These are phyloP conservation scores for Leonotis leonurus DNA, from an alignment of 257 asterid species.

Conservation along the genomic window DNA sequence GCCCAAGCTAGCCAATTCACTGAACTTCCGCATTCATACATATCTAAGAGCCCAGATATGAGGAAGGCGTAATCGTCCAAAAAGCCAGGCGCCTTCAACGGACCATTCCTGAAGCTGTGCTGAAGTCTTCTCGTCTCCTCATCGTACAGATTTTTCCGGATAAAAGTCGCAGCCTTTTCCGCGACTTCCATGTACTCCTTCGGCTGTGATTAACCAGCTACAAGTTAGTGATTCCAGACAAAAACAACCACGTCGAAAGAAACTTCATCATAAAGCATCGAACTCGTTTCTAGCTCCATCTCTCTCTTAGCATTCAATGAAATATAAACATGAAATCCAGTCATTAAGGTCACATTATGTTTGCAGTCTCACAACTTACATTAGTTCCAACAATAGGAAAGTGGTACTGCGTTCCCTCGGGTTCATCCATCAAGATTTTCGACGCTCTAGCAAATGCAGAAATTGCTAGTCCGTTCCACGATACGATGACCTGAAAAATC, in stretches of 20 bases:
- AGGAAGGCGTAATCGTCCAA: constrained; percentile 85
- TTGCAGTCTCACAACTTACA: constrained; percentile 34
- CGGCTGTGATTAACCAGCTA: constrained; percentile 40
- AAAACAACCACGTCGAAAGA: too few species aligned
- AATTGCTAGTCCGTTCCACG: constrained; percentile 94
- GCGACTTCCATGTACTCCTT: constrained; percentile 80
- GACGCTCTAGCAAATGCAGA: constrained; percentile 94
- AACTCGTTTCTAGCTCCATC: background rate
- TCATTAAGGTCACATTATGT: background rate
- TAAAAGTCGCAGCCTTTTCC: constrained; percentile 73
- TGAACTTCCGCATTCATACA: constrained; percentile 77
- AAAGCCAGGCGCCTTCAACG: constrained; percentile 89
- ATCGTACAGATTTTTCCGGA: constrained; percentile 61
- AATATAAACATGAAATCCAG: background rate
- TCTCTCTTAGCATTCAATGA: too few species aligned
- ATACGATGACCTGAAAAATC: constrained; percentile 68
- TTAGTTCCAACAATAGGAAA: constrained; percentile 67
- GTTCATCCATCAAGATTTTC: constrained; percentile 63
- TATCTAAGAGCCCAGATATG: constrained; percentile 66
- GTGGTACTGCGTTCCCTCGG: constrained; percentile 46
- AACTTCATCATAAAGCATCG: background rate
- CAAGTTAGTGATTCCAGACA: too few species aligned
- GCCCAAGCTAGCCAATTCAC: constrained; percentile 84
- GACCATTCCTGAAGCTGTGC: constrained; percentile 86
- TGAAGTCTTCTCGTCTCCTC: constrained; percentile 52